Conservation (phyloP, 495 filamentous ascomycete species). For the Cenococcum geophilum region DNA sequence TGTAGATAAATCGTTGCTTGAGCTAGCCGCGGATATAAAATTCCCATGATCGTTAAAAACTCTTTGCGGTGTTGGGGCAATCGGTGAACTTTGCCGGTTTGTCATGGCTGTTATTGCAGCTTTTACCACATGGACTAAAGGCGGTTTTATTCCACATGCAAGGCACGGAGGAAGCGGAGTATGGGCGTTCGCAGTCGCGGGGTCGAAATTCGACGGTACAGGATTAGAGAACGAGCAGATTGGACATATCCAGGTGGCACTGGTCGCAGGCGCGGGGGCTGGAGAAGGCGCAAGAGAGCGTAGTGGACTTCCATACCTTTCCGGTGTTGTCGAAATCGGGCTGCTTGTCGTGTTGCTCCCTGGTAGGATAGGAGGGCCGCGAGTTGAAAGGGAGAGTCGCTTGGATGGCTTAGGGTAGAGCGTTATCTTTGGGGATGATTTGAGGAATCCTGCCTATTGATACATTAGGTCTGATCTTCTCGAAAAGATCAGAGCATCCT, state of each 20-base stretch:
- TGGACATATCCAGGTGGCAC: slow-evolving; percentile 93
- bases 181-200: slow-evolving; percentile 63
- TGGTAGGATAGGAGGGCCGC: slow-evolving; percentile 37
- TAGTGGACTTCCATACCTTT: slow-evolving; percentile 44
- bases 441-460: slow-evolving; percentile 78
- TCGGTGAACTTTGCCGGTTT: slow-evolving; percentile 24
- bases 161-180: slow-evolving; percentile 80
- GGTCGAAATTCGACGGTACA: slow-evolving; percentile 86
- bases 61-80: slow-evolving; percentile 6
- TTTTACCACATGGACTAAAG: slow-evolving; percentile 72
- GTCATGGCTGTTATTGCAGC: slow-evolving; percentile 59
- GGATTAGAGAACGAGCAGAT: slow-evolving; percentile 98
- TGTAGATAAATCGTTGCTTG: not conserved
- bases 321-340: slow-evolving; percentile 44
- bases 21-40: slow-evolving; percentile 1
- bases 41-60: not conserved
- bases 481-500: slow-evolving; percentile 6
- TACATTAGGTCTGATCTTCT: slow-evolving; percentile 11
- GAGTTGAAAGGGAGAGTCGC: slow-evolving; percentile 44
- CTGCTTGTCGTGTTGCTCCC: not conserved
- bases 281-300: slow-evolving; percentile 43
- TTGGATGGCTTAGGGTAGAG: slow-evolving; percentile 70
- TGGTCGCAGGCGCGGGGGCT: slow-evolving; percentile 47
- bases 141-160: slow-evolving; percentile 89
- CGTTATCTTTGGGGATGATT: slow-evolving; percentile 90